phyloP scores from a whole-genome alignment of 176 grass and related monocot species.

The Eragrostis nindensis region DNA sequence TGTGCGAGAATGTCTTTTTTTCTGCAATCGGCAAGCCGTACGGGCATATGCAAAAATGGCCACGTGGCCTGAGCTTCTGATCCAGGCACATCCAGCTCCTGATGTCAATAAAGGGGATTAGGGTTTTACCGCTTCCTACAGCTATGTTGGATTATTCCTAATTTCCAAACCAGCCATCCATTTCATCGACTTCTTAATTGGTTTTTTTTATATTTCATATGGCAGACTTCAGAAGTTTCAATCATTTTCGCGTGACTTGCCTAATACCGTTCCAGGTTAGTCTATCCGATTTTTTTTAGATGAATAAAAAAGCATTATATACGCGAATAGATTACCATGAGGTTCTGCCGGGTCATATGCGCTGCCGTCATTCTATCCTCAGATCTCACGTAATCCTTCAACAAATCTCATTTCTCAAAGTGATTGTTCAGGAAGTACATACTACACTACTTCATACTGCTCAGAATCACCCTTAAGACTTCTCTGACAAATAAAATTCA shows the following conservation, averaged over 20 bases:
- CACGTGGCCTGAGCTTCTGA: not conserved
- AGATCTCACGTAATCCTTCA: no score
- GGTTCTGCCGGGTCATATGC: not conserved
- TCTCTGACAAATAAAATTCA: no score
- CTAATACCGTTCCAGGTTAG: not conserved
- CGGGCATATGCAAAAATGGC: not conserved
- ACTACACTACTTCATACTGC: no score
- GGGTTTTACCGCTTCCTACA: not conserved
- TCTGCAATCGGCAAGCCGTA: not conserved
- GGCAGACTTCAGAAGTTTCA: slow-evolving; percentile 22
- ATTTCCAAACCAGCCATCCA: not conserved
- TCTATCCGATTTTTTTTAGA: not conserved
- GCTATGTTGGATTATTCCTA: not conserved
- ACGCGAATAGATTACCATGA: not conserved
- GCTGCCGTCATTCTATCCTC: no score
- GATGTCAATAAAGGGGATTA: not conserved
- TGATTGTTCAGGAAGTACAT: not conserved
- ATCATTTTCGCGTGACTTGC: slow-evolving; percentile 11
- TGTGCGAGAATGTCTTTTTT: slow-evolving; percentile 15
- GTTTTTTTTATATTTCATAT: not conserved
- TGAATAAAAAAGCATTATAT: not conserved
- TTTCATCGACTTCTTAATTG: not conserved
- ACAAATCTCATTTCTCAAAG: not conserved
- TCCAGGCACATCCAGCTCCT: not conserved
- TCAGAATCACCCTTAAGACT: no score